phyloP scores from a whole-genome alignment of 495 filamentous ascomycete species.

The Hypoxylon perforatum region DNA sequence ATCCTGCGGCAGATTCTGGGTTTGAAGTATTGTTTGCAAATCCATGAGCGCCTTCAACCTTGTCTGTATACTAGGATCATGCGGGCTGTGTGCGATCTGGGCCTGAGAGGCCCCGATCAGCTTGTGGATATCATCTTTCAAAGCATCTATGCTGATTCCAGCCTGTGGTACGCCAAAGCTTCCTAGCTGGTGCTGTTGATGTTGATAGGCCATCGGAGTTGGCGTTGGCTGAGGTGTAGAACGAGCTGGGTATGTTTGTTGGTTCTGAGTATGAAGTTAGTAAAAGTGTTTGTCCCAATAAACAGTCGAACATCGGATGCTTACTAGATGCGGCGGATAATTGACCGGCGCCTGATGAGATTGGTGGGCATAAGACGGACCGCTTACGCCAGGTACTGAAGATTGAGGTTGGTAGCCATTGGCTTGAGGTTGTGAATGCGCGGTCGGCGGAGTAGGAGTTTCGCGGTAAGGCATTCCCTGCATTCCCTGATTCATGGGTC shows the following conservation, averaged over 20 bases:
- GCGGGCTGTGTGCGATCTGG: conserved; percentile 76
- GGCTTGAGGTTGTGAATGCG: conserved; percentile 43
- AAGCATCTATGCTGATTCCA: conserved; percentile 71
- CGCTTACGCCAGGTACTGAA: conserved; percentile 32
- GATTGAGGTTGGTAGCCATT: conserved; percentile 35
- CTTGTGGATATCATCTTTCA: conserved; percentile 83
- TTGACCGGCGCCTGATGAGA: conserved; percentile 21
- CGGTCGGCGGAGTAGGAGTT: conserved; percentile 75
- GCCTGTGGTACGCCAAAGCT: conserved; percentile 50
- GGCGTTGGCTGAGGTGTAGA: conserved; percentile 51
- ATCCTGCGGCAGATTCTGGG: conserved; percentile 79
- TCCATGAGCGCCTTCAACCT: conserved; percentile 87
- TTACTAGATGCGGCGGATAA: conserved; percentile 40
- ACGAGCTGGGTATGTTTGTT: conserved; percentile 33
- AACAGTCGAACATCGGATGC: conserved; percentile 11
- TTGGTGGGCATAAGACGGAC: conserved; percentile 29
- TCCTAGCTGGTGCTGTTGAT: conserved; percentile 44
- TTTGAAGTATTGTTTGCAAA: conserved; percentile 82
- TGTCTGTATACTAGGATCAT: conserved; percentile 77
- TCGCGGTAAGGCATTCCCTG: conserved; percentile 68
- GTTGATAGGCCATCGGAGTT: conserved; percentile 45
- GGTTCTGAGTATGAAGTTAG: conserved; percentile 41
- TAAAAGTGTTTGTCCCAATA: background rate
- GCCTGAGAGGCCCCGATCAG: conserved; percentile 76
- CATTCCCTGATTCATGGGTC: conserved; percentile 51